Evolutionary conservation across 257 asterid genomes (phyloP).

Genomic region (Nicotiana attenuata): DNA sequence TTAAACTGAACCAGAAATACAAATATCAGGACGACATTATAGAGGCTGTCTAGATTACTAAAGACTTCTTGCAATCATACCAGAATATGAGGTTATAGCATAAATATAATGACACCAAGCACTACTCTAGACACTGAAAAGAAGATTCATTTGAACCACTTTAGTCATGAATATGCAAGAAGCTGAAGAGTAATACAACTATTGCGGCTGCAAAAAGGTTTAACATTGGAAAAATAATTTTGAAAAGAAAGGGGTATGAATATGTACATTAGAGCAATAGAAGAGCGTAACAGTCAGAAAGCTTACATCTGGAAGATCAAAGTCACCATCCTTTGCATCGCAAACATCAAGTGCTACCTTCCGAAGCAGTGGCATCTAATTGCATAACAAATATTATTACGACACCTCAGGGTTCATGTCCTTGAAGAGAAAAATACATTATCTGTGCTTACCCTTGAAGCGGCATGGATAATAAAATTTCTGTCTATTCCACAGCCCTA

Average conservation of each 20-base stretch:
- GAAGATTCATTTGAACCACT: background rate
- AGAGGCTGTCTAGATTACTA: background rate
- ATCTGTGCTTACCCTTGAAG: constrained; percentile 45
- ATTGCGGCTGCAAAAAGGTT: background rate
- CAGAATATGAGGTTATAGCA: background rate
- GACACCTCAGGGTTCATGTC: background rate
- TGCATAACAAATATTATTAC: background rate
- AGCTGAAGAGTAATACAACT: background rate
- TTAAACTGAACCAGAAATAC: constrained; percentile 40
- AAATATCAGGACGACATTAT: constrained; percentile 2
- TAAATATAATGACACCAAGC: background rate
- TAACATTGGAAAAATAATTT: background rate
- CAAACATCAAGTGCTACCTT: constrained; percentile 72
- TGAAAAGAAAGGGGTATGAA: background rate
- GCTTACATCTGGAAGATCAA: constrained; percentile 76
- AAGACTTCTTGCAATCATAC: background rate
- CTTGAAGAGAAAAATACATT: background rate
- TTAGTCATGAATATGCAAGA: background rate
- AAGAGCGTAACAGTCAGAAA: background rate
- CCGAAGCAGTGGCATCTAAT: constrained; percentile 83
- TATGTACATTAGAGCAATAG: background rate
- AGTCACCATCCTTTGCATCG: constrained; percentile 72
- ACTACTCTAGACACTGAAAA: background rate
- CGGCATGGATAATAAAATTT: constrained; percentile 49
- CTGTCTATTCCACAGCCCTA: constrained; percentile 67